phyloP scores from a whole-genome alignment of 1,284 basidiomycete species.

The Rhodotorula sp. region DNA sequence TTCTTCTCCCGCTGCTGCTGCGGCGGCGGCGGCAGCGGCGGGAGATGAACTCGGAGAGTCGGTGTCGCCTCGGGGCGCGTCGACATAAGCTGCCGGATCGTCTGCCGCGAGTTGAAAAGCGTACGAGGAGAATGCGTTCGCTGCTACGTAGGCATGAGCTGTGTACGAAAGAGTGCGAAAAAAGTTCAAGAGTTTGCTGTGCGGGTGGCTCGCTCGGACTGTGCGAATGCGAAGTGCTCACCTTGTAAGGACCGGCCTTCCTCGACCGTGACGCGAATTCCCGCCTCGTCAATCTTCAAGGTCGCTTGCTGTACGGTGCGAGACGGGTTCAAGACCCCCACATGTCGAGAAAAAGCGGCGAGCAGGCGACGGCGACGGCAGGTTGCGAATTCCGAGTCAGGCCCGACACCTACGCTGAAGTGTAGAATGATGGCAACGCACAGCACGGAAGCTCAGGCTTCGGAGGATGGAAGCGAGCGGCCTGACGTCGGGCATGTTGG shows the following conservation, averaged over 20 bases:
- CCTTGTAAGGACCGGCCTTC: slow-evolving; percentile 59
- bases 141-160: slow-evolving; percentile 84
- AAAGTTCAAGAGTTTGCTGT: not conserved
- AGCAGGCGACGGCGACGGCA: too few relatives aligned
- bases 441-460: slow-evolving; percentile 34
- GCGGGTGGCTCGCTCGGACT: too few relatives aligned
- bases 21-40: not conserved
- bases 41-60: slow-evolving; percentile 23
- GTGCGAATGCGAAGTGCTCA: not conserved
- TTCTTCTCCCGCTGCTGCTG: not conserved
- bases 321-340: not conserved
- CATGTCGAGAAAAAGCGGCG: not conserved
- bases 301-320: slow-evolving; percentile 64
- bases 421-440: not conserved
- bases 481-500: slow-evolving; percentile 38
- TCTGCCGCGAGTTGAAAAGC: slow-evolving; percentile 51
- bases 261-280: slow-evolving; percentile 81
- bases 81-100: slow-evolving; percentile 4
- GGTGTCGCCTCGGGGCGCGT: slow-evolving; percentile 45
- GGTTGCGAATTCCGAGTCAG: not conserved
- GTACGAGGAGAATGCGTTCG: slow-evolving; percentile 75
- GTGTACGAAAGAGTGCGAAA: slow-evolving; percentile 2
- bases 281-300: slow-evolving; percentile 66
- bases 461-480: slow-evolving; percentile 42
- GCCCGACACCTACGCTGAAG: too few relatives aligned